phyloP scores from a whole-genome alignment of 129 eudicot species.

The Flaveria brownii region DNA sequence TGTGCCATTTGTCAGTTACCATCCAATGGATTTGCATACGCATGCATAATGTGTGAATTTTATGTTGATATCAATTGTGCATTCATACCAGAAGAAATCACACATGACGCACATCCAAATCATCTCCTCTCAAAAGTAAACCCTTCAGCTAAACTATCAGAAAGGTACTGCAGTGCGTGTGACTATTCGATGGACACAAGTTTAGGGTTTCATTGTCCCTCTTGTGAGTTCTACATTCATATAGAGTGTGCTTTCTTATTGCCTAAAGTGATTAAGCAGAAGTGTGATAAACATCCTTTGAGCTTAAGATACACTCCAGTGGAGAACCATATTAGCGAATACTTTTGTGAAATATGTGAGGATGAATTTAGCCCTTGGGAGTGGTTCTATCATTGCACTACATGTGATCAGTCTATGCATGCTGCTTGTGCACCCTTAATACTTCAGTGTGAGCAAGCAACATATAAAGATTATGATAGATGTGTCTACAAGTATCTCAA shows the following conservation, averaged over 20 bases:
- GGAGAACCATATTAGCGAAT: slow-evolving; percentile 3
- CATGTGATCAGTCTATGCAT: slow-evolving; percentile 23
- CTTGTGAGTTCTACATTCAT: slow-evolving; percentile 12
- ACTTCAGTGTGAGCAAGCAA: neutral
- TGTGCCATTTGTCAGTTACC: neutral
- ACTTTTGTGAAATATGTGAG: slow-evolving; percentile 4
- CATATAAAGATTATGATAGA: neutral
- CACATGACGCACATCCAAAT: neutral
- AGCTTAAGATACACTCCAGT: slow-evolving; percentile 5
- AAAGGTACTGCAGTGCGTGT: neutral
- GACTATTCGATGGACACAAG: neutral
- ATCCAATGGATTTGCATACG: slow-evolving; percentile 1
- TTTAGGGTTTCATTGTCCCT: neutral
- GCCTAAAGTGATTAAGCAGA: slow-evolving; percentile 5
- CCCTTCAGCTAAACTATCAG: neutral
- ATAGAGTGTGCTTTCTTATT: neutral
- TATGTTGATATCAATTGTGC: neutral
- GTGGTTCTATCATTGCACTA: slow-evolving; percentile 30
- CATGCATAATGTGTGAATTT: neutral
- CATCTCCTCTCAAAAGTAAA: neutral
- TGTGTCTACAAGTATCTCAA: neutral
- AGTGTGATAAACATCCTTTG: slow-evolving; percentile 15
- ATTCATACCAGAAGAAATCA: neutral
- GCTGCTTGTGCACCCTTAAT: slow-evolving; percentile 16
- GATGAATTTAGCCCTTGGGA: neutral